Evolutionary conservation across 73 alveolate genomes (phyloP), one percentile per base, ranked within the genome.

Genomic region (Stentor roeselii): DNA sequence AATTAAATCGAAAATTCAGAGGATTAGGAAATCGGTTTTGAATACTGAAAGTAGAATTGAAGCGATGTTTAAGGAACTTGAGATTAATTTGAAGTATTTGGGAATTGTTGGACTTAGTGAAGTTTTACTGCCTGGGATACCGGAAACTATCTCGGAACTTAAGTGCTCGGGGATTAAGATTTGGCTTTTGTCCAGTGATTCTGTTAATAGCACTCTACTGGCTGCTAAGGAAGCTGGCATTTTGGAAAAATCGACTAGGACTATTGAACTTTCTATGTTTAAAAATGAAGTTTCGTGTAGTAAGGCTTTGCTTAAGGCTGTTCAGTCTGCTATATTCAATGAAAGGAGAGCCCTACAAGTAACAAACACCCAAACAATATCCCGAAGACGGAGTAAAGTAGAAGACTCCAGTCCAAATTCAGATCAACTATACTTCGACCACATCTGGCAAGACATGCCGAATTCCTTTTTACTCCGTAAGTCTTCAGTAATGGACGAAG

Each of bases 81-180:
- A 67, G 34, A 32, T 27, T 27, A 67, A 67, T 67, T 34, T 67
- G 80, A 67, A 67, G 11, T 67, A 27, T 67, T 34, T 67, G 14
- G 80, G 80, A 40, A 67, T 67, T 30, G 41, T 40, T 67, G 80
- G 80, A 30, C 21, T 67, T n/a, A 32, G 37, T 21, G 80, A 67
- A 21, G 37, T 30, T 2, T 15, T 67, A 0, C 34, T 67, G 2
- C n/a, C 42, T 1, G 80, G 37, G 1, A 30, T 40, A 30, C 21
- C 21, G 21, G 67, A 50, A 50, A 50, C 67, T 11, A 11, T 50
- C 6, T 11, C 30, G 21, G 6, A 11, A 50, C 21, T 50, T 11
- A 50, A 50, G 21, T 11, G 67, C 67, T 50, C 67, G 6, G 67
- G 67, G 67, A 50, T 50, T 6, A 50, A 50, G 67, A 11, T 50